These are phyloP conservation scores for Drechslerella coelobrocha DNA, from an alignment of 2,329 filamentous ascomycete species.

Conservation along the genomic window DNA sequence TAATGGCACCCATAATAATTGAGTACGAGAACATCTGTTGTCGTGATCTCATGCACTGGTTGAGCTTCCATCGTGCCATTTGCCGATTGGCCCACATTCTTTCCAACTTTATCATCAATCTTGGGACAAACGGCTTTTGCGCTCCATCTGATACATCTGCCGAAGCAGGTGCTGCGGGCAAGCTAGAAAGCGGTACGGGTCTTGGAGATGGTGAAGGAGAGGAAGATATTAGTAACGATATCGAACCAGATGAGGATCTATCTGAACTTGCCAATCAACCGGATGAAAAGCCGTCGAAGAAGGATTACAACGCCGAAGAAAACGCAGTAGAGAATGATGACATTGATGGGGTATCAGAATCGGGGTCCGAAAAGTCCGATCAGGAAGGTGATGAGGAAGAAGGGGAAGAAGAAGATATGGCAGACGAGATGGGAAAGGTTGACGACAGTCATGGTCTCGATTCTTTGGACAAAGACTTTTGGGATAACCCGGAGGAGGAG, in stretches of 20 bases:
- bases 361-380: constrained; percentile 63
- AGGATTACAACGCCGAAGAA: constrained; percentile 77
- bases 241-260: constrained; percentile 90
- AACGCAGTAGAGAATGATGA: constrained; percentile 95
- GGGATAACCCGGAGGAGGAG: constrained; percentile 71
- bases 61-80: constrained; percentile 71
- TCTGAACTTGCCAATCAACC: constrained; percentile 83
- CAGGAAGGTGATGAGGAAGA: constrained; percentile 68
- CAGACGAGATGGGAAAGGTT: constrained; percentile 88
- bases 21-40: constrained; percentile 73
- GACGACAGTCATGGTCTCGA: constrained; percentile 89
- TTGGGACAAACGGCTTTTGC: constrained; percentile 88
- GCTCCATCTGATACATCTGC: constrained; percentile 81
- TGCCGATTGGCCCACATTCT: constrained; percentile 78
- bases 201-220: constrained; percentile 93
- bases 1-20: constrained; percentile 73
- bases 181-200: constrained; percentile 84
- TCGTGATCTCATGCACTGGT: constrained; percentile 66
- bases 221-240: constrained; percentile 97
- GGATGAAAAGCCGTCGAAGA: constrained; percentile 60
- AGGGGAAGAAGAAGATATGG: constrained; percentile 71
- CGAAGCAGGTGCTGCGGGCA: constrained; percentile 64
- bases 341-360: constrained; percentile 82
- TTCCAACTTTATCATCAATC: constrained; percentile 76
- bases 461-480: constrained; percentile 97